Conservation (phyloP, 345 rosid species). For the Linum usitatissimum region DNA sequence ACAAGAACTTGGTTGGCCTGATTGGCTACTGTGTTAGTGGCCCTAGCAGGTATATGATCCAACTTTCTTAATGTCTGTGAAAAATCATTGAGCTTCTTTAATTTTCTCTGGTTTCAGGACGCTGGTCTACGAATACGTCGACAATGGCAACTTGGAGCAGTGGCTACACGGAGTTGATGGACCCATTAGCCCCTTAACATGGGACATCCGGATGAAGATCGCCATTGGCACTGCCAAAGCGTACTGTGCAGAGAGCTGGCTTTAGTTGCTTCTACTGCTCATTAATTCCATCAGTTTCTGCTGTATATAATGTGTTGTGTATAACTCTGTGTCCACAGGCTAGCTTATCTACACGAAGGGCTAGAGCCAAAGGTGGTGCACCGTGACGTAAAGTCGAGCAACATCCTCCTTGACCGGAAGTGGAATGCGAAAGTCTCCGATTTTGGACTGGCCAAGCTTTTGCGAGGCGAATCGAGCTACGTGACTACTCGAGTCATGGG, state of each 20-base stretch:
- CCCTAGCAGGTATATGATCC: slow-evolving; percentile 46
- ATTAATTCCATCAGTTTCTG: too few species aligned
- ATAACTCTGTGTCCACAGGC: not conserved
- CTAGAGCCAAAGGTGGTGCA: not conserved
- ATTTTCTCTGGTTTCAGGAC: slow-evolving; percentile 35
- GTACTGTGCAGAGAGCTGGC: slow-evolving; percentile 15
- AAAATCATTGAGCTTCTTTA: too few species aligned
- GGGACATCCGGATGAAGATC: slow-evolving; percentile 90
- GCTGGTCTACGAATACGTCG: slow-evolving; percentile 86
- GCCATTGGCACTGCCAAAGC: slow-evolving; percentile 93
- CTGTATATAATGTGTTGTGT: too few species aligned
- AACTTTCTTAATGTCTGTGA: too few species aligned
- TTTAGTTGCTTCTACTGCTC: not conserved
- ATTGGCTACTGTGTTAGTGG: slow-evolving; percentile 86
- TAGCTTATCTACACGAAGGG: not conserved
- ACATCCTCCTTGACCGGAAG: not conserved
- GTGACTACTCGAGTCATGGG: not conserved
- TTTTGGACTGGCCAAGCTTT: not conserved
- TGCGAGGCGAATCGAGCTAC: not conserved
- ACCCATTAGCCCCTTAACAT: slow-evolving; percentile 69
- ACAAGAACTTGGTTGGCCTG: slow-evolving; percentile 87
- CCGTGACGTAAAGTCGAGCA: not conserved
- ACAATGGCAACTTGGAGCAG: slow-evolving; percentile 93
- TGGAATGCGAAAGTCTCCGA: not conserved
- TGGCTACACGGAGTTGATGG: slow-evolving; percentile 96